Base-by-base conservation (phyloP, 805 yeast genomes). In the Cyberlindnera mycetangii region DNA sequence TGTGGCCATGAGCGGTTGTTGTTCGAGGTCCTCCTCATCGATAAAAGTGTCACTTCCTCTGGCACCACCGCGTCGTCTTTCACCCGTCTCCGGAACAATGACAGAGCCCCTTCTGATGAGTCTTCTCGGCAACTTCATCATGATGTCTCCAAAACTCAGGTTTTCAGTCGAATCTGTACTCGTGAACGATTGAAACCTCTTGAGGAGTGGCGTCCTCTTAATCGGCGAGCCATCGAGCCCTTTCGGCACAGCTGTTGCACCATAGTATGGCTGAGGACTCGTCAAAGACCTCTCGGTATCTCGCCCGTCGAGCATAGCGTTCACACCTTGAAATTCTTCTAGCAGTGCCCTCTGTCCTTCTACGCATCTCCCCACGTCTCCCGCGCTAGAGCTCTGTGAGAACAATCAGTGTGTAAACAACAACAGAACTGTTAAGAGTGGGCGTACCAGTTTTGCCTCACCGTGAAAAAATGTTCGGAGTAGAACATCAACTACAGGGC, bases 31-130 rank as follows among this genome's bases (percentile, higher is more conserved):
- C 24, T 46, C 47, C 37, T 34, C 32, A 31, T 41, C 45, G 12
- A 38, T 7, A 17, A 24, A 24, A 14, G 37, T 37, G 10, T 27
- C 42, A 16, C 38, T 32, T 3, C 31, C 40, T 3, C 44, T 38
- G 3, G 16, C 21, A 7, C 40, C 41, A 3, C 21, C 41, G 1
- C 49, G 39, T n/a, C 45, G 25, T 16, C 67, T 60, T 45, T 63
- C 67, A 1, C 76, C 78, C 0, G 78, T 70, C 19, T 68, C 68
- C 0, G 79, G 72, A 18, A 70, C 43, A n/a, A 74, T 71, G 21
- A 68, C 69, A 0, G 78, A 70, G 30, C 69, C 57, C 17, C 52
- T 44, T 33, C 61, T 32, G 14, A 56, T 43, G 7, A 57, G 37
- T 28, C 59, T 38, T 1, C 50, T 50, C 5, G 51, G 56, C 0